Evolutionary conservation across 306 rosid genomes (phyloP), one percentile per base, ranked within the genome.

Genomic region (Astragalus membranaceus): DNA sequence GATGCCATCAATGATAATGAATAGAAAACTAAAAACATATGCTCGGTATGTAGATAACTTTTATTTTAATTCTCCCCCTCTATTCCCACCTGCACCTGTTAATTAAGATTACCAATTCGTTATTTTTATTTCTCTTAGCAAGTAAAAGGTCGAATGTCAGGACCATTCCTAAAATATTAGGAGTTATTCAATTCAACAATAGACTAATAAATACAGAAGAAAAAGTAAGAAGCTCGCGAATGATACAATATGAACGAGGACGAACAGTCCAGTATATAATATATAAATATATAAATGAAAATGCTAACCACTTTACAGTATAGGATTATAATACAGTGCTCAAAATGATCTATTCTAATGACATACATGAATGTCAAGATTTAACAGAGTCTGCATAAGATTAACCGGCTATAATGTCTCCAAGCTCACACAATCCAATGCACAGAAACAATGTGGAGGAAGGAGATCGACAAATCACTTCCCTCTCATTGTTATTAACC

Each of bases 401-500:
- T 35, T 53, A 71, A 61, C 41, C n/a, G 44, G 63, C 39, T 39
- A 39, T 43, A 39, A 4, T 70, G 61, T 36, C 37, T 15, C 10
- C 39, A 68, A 62, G 76, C 70, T 59, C 61, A 4, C 20, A 56
- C 58, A 77, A 70, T 60, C 67, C 46, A 75, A 29, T 41, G 46
- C 72, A 62, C 17, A 53, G 23, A 53, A 65, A 48, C 15, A 55
- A 44, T 67, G 52, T 56, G 16, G 49, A 52, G 51, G 10, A 37
- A 64, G 79, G 62, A 54, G 75, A 82, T 62, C 53, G 39, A 76
- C 59, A 20, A 64, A 64, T 75, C 83, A 67, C 71, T 73, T 64
- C n/a, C 57, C 35, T 13, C 63, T 55, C 4, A 0, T 49, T 11
- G n/a, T 64, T 26, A 55, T 13, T 53, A 42, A 42, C 14, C 42